Conservation (phyloP, 129 eudicot species). For the Helichrysum umbraculigerum region DNA sequence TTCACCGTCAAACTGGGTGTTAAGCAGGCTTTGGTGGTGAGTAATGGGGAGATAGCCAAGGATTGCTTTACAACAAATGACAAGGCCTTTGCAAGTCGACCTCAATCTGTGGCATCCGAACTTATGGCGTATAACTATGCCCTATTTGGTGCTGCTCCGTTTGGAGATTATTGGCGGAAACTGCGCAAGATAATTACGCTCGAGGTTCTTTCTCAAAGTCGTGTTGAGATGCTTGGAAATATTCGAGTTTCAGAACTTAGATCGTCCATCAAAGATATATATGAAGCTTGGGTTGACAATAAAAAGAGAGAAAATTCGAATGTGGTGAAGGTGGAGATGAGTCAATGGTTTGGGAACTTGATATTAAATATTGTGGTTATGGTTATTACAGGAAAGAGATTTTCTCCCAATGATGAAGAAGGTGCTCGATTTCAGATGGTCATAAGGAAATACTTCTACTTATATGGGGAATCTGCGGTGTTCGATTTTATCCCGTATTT, state of each 20-base stretch:
- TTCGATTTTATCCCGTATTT: slow-evolving; percentile 37
- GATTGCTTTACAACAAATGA: slow-evolving; percentile 34
- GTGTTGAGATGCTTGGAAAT: slow-evolving; percentile 11
- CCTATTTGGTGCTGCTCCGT: slow-evolving; percentile 24
- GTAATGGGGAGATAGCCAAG: slow-evolving; percentile 18
- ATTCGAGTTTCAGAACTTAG: slow-evolving; percentile 15
- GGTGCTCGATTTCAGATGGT: background rate
- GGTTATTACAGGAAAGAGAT: slow-evolving; percentile 18
- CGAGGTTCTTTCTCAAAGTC: slow-evolving; percentile 6
- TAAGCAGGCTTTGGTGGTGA: slow-evolving; percentile 23
- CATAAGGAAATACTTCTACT: slow-evolving; percentile 13
- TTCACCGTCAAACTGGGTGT: slow-evolving; percentile 37
- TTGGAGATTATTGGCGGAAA: slow-evolving; percentile 39
- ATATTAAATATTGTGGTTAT: background rate
- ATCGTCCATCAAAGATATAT: background rate
- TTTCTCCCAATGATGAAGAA: slow-evolving; percentile 2
- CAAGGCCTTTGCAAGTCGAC: slow-evolving; percentile 23
- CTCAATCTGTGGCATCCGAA: slow-evolving; percentile 12
- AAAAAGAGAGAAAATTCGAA: background rate
- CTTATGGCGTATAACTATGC: slow-evolving; percentile 37
- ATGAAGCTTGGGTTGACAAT: slow-evolving; percentile 7
- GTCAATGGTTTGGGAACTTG: slow-evolving; percentile 23
- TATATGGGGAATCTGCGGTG: slow-evolving; percentile 28
- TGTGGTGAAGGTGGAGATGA: slow-evolving; percentile 26
- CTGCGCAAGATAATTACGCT: slow-evolving; percentile 23